A percentile compares a stretch with the other conserved stretches of the same genome.
These are phyloP conservation scores for Biscogniauxia sp. DNA, from an alignment of 2,329 filamentous ascomycete species.

Conservation along the genomic window DNA sequence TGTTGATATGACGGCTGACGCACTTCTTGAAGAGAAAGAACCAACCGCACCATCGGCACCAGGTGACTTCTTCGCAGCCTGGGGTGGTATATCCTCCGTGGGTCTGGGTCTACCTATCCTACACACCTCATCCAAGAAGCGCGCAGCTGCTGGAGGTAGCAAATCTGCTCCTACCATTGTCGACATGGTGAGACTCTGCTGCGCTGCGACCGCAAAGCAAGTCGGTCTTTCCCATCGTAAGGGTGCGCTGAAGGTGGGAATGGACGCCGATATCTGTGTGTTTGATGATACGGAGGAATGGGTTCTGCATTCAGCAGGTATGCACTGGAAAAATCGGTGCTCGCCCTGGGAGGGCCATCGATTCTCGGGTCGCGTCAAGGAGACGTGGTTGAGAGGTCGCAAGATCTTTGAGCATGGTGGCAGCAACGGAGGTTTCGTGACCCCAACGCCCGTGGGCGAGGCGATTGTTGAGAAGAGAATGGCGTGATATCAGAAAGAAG, in stretches of 20 bases:
- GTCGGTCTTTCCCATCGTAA: constrained; percentile 81
- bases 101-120: constrained; percentile 90
- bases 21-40: constrained; percentile 30
- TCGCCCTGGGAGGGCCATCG: constrained; percentile 83
- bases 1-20: constrained; percentile 44
- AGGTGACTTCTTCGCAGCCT: constrained; percentile 93
- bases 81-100: constrained; percentile 94
- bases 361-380: constrained; percentile 73
- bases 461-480: constrained; percentile 60
- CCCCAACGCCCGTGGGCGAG: constrained; percentile 46
- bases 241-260: constrained; percentile 75
- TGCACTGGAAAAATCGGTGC: constrained; percentile 94
- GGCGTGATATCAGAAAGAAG: constrained; percentile 28
- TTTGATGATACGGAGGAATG: constrained; percentile 85
- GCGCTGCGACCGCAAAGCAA: constrained; percentile 80
- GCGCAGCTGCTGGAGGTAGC: constrained; percentile 46
- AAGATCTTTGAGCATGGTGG: constrained; percentile 71
- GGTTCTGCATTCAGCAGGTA: constrained; percentile 69
- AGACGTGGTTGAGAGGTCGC: constrained; percentile 81
- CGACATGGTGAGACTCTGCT: constrained; percentile 84
- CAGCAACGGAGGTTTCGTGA: constrained; percentile 48
- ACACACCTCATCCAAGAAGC: constrained; percentile 70
- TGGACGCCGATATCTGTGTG: constrained; percentile 88
- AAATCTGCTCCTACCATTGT: constrained; percentile 54
- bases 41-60: constrained; percentile 39